These are phyloP conservation scores for Bassia scoparia DNA, from an alignment of 148 eudicot genomes.

Conservation along the genomic window DNA sequence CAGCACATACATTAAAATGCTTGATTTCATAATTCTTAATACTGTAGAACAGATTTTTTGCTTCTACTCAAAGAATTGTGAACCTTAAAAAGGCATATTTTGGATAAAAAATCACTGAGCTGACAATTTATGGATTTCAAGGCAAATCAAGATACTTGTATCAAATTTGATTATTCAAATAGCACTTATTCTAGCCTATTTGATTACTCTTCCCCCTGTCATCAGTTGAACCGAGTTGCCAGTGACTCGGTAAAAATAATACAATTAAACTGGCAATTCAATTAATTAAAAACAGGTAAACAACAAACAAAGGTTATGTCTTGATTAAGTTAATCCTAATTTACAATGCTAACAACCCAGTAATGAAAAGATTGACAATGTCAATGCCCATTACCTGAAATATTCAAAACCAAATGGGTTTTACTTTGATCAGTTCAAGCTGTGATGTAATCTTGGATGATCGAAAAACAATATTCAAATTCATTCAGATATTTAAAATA, in stretches of 20 bases:
- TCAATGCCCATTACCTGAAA: not conserved
- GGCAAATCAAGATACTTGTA: too few relatives aligned
- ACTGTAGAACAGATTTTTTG: not conserved
- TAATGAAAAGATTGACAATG: slow-evolving; percentile 4
- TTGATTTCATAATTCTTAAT: slow-evolving; percentile 22
- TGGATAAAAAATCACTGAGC: not conserved
- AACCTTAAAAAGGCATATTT: not conserved
- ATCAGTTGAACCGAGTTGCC: too few relatives aligned
- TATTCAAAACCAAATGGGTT: slow-evolving; percentile 17
- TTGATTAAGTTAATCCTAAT: not conserved
- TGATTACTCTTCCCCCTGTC: too few relatives aligned
- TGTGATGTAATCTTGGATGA: not conserved
- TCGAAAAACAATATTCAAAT: not conserved
- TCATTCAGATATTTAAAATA: too few relatives aligned
- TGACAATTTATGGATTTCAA: not conserved
- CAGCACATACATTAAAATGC: slow-evolving; percentile 19
- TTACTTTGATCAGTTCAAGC: slow-evolving; percentile 5
- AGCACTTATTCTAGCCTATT: too few relatives aligned
- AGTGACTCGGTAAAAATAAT: too few relatives aligned
- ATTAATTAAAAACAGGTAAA: not conserved
- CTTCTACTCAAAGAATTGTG: not conserved
- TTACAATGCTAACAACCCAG: slow-evolving; percentile 13
- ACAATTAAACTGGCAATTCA: not conserved
- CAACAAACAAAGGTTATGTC: not conserved
- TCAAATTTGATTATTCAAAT: too few relatives aligned